phyloP scores from a whole-genome alignment of 2,329 filamentous ascomycete genomes.

The Coniella vitis region DNA sequence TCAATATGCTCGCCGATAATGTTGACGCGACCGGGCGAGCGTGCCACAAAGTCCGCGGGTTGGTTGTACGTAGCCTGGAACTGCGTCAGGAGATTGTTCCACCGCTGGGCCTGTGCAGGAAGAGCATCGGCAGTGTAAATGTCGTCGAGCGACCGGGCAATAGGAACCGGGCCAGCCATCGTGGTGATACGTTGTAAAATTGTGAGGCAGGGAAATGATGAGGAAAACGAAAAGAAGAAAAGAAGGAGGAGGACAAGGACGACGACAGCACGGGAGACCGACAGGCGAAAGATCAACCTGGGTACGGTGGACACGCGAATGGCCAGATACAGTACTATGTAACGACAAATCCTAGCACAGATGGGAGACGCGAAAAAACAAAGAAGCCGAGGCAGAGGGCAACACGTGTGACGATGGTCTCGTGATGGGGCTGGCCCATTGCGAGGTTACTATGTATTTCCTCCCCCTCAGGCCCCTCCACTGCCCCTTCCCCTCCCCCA shows the following conservation, averaged over 20 bases:
- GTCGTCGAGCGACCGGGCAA: constrained; percentile 66
- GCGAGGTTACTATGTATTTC: too few species aligned
- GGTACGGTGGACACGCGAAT: too few species aligned
- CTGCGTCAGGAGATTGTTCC: constrained; percentile 63
- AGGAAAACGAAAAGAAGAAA: not conserved
- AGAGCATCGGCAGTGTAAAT: constrained; percentile 77
- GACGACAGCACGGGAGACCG: too few species aligned
- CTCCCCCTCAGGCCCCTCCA: too few species aligned
- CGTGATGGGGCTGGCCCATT: too few species aligned
- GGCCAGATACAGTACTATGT: too few species aligned
- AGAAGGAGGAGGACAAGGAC: not conserved
- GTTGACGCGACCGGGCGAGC: constrained; percentile 91
- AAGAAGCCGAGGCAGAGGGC: too few species aligned
- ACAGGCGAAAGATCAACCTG: too few species aligned
- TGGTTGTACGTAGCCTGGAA: constrained; percentile 68
- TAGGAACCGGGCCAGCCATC: constrained; percentile 61
- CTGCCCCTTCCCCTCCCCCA: too few species aligned
- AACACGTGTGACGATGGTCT: too few species aligned
- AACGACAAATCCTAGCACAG: too few species aligned
- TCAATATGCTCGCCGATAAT: constrained; percentile 99
- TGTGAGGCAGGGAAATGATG: not conserved
- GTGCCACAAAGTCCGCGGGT: constrained; percentile 71
- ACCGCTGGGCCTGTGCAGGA: constrained; percentile 61
- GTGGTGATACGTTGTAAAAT: not conserved
- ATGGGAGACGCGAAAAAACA: too few species aligned